Evolutionary conservation across 495 filamentous ascomycete species (phyloP), one percentile per base, ranked within the genome.

Genomic region (Friedmanniomyces endolithicus): DNA sequence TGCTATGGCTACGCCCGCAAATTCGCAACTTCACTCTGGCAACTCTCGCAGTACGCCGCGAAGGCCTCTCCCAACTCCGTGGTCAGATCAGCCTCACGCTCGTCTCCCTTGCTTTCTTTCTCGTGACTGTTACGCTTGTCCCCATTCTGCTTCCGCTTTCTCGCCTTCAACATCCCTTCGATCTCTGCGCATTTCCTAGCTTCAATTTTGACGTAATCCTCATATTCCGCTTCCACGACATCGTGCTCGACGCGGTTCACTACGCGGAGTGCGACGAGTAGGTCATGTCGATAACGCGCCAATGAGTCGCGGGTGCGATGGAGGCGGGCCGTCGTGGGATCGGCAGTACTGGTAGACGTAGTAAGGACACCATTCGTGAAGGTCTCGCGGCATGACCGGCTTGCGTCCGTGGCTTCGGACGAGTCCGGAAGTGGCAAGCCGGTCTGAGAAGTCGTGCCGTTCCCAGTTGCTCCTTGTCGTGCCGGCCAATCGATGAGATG

Each of bases 181-280:
- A 87, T 76, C 62, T 79, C 74, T 44, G 75, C 76, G 69, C 88
- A 95, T 53, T 81, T 78, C 22, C 68, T 62, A 50, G 74, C 75
- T 70, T 96, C 90, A 39, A 82, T 80, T 4, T 72, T 64, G 16
- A 97, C 75, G 88, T 89, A 97, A 39, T 84, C 83, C 70, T 94
- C 89, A 83, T 87, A 98, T 71, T 96, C 90, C 1, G 79, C 83
- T 52, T 78, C 74, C 53, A 97, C 58, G 64, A 94, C 82, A 66
- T 96, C 90, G 49, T 74, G 70, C 71, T 98, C 92, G 11, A 97
- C 80, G 41, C 76, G 82, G 65, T 97, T 95, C 48, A 98, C 82
- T 2, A 96, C 78, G 6, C 90, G 82, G 70, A 97, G 78, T 16
- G 89, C 88, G 6, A 98, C 89, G 1, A 97, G 72, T 20, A 97